A percentile compares a stretch with the other conserved stretches of the same genome.
Conservation (phyloP, 306 rosid genomes). For the Luffa acutangula region DNA sequence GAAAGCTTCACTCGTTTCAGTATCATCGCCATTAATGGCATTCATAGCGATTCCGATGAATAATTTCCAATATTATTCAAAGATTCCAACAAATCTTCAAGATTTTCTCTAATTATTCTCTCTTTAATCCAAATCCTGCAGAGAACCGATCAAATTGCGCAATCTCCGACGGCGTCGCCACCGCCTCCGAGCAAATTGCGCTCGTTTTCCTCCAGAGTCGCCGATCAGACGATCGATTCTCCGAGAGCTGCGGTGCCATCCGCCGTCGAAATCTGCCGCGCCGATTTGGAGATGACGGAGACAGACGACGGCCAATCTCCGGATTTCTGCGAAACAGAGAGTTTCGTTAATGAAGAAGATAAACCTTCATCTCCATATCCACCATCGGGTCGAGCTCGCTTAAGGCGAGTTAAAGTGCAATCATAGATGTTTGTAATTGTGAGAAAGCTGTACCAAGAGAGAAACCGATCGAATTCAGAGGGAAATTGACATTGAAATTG, state of each 20-base stretch:
- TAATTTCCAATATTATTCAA: not conserved
- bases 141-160: not conserved
- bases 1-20: not conserved
- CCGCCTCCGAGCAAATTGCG: not conserved
- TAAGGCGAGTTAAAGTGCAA: not conserved
- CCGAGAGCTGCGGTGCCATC: not conserved
- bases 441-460: not conserved
- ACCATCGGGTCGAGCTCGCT: not conserved
- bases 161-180: not conserved
- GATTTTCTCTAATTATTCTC: not conserved
- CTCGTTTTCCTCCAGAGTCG: not conserved
- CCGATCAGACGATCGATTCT: not conserved
- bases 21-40: not conserved
- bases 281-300: not conserved
- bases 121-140: not conserved
- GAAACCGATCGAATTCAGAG: not conserved
- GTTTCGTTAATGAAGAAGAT: not conserved
- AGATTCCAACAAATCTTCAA: not conserved
- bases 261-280: not conserved
- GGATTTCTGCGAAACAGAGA: slow-evolving; percentile 1
- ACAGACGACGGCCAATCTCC: not conserved
- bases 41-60: not conserved
- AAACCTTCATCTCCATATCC: slow-evolving; percentile 3
- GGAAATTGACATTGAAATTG: not conserved
- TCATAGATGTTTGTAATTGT: not conserved